phyloP scores from a whole-genome alignment of 495 filamentous ascomycete species.

The Aspergillus sparsus region DNA sequence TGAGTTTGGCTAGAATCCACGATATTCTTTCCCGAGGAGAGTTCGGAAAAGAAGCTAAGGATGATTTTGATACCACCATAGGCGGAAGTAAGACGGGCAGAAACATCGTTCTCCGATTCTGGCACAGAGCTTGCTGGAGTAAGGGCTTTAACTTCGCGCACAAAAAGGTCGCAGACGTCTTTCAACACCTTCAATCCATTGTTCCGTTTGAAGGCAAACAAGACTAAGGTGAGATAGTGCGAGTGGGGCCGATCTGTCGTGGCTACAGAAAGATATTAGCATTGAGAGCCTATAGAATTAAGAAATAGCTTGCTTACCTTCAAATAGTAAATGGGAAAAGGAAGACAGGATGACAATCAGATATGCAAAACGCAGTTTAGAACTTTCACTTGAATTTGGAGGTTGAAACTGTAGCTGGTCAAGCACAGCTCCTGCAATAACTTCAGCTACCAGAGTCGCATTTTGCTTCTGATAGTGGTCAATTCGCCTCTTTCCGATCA shows the following conservation, averaged over 20 bases:
- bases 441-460: slow-evolving; percentile 69
- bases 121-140: slow-evolving; percentile 36
- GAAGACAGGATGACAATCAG: slow-evolving; percentile 78
- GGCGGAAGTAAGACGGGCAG: slow-evolving; percentile 53
- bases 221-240: slow-evolving; percentile 74
- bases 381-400: slow-evolving; percentile 42
- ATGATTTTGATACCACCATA: slow-evolving; percentile 80
- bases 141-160: slow-evolving; percentile 60
- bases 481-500: slow-evolving; percentile 68
- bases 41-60: slow-evolving; percentile 72
- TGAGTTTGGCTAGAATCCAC: slow-evolving; percentile 69
- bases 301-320: slow-evolving; percentile 46
- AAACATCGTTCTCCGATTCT: slow-evolving; percentile 48
- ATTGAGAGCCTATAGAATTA: slow-evolving; percentile 4
- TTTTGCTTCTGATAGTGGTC: slow-evolving; percentile 69
- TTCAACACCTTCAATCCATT: slow-evolving; percentile 75
- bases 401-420: slow-evolving; percentile 59
- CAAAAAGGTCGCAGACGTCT: slow-evolving; percentile 70
- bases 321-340: slow-evolving; percentile 75
- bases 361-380: slow-evolving; percentile 65
- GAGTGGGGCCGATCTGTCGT: slow-evolving; percentile 58
- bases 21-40: slow-evolving; percentile 75
- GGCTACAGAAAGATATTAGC: slow-evolving; percentile 30
- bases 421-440: slow-evolving; percentile 70
- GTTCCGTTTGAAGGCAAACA: slow-evolving; percentile 81